phyloP scores from a whole-genome alignment of 768 basidiomycete genomes.

The Russula sp. region DNA sequence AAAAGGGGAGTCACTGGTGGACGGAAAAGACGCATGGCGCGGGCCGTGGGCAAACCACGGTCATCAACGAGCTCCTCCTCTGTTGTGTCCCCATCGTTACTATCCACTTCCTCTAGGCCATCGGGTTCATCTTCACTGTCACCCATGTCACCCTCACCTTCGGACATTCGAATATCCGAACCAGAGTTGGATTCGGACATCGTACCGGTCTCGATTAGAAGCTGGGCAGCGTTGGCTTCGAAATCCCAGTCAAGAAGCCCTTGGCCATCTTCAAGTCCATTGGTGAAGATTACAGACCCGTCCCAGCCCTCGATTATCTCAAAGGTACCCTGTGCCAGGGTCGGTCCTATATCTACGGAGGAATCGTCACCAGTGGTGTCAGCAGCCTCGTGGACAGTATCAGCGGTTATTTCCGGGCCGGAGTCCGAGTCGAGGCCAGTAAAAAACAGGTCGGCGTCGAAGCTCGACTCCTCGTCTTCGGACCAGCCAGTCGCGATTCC shows the following conservation, averaged over 20 bases:
- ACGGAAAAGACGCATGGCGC: conserved; percentile 64
- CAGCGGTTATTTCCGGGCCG: conserved; percentile 35
- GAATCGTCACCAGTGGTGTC: conserved; percentile 31
- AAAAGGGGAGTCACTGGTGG: conserved; percentile 52
- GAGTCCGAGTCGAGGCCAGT: conserved; percentile 53
- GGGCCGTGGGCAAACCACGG: conserved; percentile 64
- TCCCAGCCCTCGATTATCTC: conserved; percentile 70
- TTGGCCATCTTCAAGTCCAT: conserved; percentile 48
- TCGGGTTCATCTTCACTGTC: conserved; percentile 41
- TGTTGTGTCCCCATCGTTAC: conserved; percentile 65
- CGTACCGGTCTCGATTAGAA: conserved; percentile 42
- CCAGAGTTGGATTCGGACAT: conserved; percentile 34
- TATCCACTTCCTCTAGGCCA: conserved; percentile 26
- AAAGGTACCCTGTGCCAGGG: conserved; percentile 32
- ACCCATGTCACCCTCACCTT: conserved; percentile 33
- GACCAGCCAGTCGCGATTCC: conserved; percentile 74
- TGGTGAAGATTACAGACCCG: conserved; percentile 67
- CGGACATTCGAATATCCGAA: conserved; percentile 41
- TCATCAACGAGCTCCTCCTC: conserved; percentile 80
- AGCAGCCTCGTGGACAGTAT: conserved; percentile 25
- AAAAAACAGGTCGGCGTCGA: conserved; percentile 82
- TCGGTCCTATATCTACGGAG: conserved; percentile 1
- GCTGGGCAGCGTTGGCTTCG: conserved; percentile 48
- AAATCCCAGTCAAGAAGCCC: conserved; percentile 65
- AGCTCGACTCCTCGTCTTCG: conserved; percentile 67